Evolutionary conservation across 2,329 filamentous ascomycete genomes (phyloP).

Genomic region (Phialophora expanda): DNA sequence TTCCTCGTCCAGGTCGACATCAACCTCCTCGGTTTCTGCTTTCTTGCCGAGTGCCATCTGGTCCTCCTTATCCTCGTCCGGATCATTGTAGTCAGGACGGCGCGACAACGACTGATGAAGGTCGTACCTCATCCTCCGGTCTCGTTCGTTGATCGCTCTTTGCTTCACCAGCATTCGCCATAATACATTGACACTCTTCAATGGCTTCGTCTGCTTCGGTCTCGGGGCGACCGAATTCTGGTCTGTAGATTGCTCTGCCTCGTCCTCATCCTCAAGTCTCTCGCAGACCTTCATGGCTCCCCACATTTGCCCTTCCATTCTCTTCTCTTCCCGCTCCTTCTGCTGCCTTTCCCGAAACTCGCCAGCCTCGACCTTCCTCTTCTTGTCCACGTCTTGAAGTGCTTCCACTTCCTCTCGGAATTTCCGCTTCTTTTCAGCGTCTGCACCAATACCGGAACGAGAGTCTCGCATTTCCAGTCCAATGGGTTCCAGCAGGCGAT

Average conservation of each 20-base stretch:
- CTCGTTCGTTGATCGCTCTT: constrained; percentile 71
- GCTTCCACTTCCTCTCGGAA: constrained; percentile 65
- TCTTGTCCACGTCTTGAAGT: constrained; percentile 61
- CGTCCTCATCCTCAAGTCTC: constrained; percentile 63
- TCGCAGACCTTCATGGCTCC: constrained; percentile 85
- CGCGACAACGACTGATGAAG: constrained; percentile 67
- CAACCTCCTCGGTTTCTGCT: constrained; percentile 55
- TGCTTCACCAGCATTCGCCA: constrained; percentile 77
- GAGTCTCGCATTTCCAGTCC: constrained; percentile 77
- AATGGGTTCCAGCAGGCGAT: constrained; percentile 72
- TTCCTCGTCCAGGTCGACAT: constrained; percentile 74
- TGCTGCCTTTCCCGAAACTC: constrained; percentile 76
- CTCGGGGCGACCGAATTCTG: constrained; percentile 1
- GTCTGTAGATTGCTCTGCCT: constrained; percentile 34
- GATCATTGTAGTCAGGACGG: constrained; percentile 70
- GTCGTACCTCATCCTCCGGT: constrained; percentile 68
- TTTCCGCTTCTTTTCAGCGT: constrained; percentile 81
- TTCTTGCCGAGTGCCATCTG: constrained; percentile 64
- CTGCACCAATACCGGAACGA: constrained; percentile 80
- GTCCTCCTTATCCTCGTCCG: constrained; percentile 74
- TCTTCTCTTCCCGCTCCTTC: constrained; percentile 70
- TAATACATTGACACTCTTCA: constrained; percentile 74
- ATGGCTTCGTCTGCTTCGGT: constrained; percentile 53
- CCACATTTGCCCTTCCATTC: constrained; percentile 70
- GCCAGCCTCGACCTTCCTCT: constrained; percentile 66